A percentile compares a stretch with the other conserved stretches of the same genome.
Conservation (phyloP, 2,329 filamentous ascomycete genomes). For the Pseudogymnoascus sp. region DNA sequence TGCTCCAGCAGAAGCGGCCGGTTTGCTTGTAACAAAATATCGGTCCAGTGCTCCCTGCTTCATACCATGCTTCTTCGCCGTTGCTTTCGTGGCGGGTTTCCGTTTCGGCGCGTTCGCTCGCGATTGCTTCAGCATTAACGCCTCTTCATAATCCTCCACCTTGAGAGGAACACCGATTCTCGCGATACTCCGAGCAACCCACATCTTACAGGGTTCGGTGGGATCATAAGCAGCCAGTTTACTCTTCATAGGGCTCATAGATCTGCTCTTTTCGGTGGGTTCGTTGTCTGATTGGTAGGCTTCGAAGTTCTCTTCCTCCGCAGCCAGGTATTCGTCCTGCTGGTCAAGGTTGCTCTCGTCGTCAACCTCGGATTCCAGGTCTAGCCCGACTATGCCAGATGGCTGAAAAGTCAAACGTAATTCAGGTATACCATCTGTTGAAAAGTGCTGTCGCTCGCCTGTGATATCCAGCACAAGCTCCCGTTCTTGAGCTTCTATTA, state of each 20-base stretch:
- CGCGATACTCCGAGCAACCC: slow-evolving; percentile 60
- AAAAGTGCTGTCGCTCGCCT: slow-evolving; percentile 59
- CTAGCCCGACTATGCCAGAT: slow-evolving; percentile 65
- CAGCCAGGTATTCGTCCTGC: slow-evolving; percentile 39
- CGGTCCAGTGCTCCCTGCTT: slow-evolving; percentile 28
- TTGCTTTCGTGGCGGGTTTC: slow-evolving; percentile 22
- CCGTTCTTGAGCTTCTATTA: slow-evolving; percentile 39
- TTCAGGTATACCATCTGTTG: slow-evolving; percentile 68
- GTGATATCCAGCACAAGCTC: slow-evolving; percentile 59
- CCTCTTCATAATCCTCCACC: slow-evolving; percentile 56
- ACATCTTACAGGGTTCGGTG: slow-evolving; percentile 54
- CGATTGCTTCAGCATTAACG: slow-evolving; percentile 12
- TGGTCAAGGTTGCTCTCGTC: slow-evolving; percentile 33
- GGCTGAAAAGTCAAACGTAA: slow-evolving; percentile 73
- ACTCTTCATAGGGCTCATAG: slow-evolving; percentile 28
- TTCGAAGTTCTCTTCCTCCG: slow-evolving; percentile 44
- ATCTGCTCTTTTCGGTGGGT: slow-evolving; percentile 7
- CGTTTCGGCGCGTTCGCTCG: slow-evolving; percentile 21
- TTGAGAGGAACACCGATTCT: slow-evolving; percentile 57
- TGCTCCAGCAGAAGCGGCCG: background rate
- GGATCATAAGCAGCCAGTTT: slow-evolving; percentile 53
- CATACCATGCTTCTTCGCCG: slow-evolving; percentile 21
- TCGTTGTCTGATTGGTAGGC: slow-evolving; percentile 2
- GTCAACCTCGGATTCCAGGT: slow-evolving; percentile 65
- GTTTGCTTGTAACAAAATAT: slow-evolving; percentile 28